Evolutionary conservation across 2,329 filamentous ascomycete species (phyloP), one percentile per base, ranked within the genome.

Genomic region (Emydomyces testavorans): DNA sequence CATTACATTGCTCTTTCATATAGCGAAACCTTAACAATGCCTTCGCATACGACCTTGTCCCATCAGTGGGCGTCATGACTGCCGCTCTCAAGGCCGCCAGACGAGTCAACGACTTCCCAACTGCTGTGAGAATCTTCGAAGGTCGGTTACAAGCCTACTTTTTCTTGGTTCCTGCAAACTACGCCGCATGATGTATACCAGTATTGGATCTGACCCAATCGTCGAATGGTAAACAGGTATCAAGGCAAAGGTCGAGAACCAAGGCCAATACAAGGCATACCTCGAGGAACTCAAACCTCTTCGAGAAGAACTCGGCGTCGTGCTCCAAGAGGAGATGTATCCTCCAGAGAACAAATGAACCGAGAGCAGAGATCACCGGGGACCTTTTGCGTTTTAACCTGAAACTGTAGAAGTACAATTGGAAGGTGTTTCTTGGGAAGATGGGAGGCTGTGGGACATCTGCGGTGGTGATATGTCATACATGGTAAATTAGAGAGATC

Each of bases 181-280:
- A 7, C 31, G 6, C 35, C 13, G 20, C 6, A 18, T 20, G 2
- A 26, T 37, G 18, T 26, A 29, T 41, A 6, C 4, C 26, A 28
- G 6, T 38, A n/a, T 21, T 20, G 10, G 10, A 6, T 46, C 46
- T 49, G 16, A 43, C 23, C 13, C 16, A 11, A 23, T 43, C 20
- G 10, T 31, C 16, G 11, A 26, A 7, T 1, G 39, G n/a, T 6
- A 39, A 34, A 63, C 62, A 94, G 89, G 90, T 65, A 84, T 98
- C 79, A 95, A 94, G 76, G 86, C 88, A 72, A 98, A 98, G 81
- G 92, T 96, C 60, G 92, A 98, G 80, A 98, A 94, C 80, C 83
- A 87, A 72, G 79, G 80, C 64, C 92, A 98, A 76, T 98, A 98
- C 75, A 79, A 95, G 94, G 75, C 95, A 94, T 71, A 71, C 73